Evolutionary conservation across 495 filamentous ascomycete species (phyloP).

Genomic region (Penicillium malachiteum): DNA sequence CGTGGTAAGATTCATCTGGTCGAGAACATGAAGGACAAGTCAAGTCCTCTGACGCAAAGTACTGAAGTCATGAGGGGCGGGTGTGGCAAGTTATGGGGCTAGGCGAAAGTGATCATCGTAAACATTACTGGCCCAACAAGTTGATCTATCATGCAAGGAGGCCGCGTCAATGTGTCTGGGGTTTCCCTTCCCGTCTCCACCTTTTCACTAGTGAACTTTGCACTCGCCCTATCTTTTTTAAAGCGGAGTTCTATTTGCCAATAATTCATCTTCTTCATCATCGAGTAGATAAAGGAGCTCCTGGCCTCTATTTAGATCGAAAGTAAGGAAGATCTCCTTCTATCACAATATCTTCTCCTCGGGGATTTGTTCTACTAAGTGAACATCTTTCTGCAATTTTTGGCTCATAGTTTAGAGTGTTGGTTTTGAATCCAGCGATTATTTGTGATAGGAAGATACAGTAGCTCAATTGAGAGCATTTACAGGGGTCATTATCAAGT

Average conservation of each 20-base stretch:
- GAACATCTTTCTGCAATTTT: too few relatives aligned
- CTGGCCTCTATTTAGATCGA: neutral
- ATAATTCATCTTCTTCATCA: neutral
- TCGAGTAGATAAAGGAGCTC: neutral
- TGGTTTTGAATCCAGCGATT: too few relatives aligned
- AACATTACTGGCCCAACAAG: neutral
- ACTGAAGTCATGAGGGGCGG: neutral
- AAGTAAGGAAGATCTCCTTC: neutral
- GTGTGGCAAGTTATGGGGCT: constrained; percentile 1
- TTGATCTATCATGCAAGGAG: constrained; percentile 5
- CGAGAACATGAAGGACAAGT: neutral
- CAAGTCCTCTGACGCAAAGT: neutral
- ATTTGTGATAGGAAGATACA: too few relatives aligned
- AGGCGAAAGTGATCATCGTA: neutral
- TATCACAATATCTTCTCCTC: too few relatives aligned
- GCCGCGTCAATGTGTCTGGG: neutral
- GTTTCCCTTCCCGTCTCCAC: neutral
- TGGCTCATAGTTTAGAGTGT: too few relatives aligned
- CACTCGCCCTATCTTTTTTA: neutral
- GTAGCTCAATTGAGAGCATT: too few relatives aligned
- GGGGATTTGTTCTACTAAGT: too few relatives aligned
- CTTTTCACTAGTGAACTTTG: constrained; percentile 5
- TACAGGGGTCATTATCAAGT: too few relatives aligned
- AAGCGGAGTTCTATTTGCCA: neutral
- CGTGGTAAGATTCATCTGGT: neutral